These are phyloP conservation scores for Dothiorella sarmentorum DNA, from an alignment of 2,329 filamentous ascomycete species.

Conservation along the genomic window DNA sequence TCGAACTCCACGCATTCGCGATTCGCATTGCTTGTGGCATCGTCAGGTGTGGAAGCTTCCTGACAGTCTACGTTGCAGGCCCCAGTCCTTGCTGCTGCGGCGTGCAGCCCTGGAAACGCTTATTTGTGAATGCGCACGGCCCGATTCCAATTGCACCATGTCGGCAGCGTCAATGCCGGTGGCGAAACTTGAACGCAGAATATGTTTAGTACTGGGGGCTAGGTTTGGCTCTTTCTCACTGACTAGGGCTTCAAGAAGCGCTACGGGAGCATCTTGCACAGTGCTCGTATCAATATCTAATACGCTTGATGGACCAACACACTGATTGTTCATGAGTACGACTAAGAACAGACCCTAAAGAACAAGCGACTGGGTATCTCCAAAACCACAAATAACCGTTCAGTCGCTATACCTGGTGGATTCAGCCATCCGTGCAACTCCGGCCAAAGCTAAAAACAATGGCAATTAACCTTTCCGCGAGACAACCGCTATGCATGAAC, in stretches of 20 bases:
- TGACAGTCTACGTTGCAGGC: neutral
- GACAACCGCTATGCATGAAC: no score
- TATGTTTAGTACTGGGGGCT: no score
- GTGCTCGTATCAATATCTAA: no score
- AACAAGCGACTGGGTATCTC: slow-evolving; percentile 3
- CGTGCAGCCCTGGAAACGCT: neutral
- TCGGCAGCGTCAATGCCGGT: neutral
- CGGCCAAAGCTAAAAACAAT: no score
- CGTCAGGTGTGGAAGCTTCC: neutral
- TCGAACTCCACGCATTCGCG: no score
- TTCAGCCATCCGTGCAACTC: neutral
- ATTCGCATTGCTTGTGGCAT: no score
- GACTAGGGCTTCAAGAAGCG: no score
- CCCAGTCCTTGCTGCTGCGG: neutral
- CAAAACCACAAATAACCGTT: neutral
- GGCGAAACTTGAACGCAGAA: neutral
- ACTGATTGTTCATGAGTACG: no score
- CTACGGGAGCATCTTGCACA: no score
- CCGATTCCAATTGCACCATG: neutral
- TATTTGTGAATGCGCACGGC: neutral
- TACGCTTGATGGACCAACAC: neutral
- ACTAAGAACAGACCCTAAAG: neutral
- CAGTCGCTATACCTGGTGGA: neutral
- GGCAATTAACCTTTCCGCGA: no score
- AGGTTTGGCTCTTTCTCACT: no score